A percentile compares a stretch with the other conserved stretches of the same genome.
phyloP scores from a whole-genome alignment of 257 asterid species.

The Solanum tarapatanum region DNA sequence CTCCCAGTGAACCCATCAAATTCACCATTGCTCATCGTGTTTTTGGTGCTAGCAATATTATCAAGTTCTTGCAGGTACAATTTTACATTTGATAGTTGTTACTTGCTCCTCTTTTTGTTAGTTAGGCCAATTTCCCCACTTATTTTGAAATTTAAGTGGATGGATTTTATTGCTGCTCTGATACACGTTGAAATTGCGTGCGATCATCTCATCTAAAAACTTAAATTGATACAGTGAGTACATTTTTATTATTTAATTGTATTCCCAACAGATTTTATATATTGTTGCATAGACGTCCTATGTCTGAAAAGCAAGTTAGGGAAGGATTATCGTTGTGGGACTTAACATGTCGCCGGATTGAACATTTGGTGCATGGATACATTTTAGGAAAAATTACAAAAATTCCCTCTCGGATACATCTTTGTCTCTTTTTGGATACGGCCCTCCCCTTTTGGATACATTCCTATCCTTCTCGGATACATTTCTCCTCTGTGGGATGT shows the following conservation, averaged over 20 bases:
- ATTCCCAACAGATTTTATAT: no score
- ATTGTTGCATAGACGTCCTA: no score
- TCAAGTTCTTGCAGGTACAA: slow-evolving; percentile 71
- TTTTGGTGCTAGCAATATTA: slow-evolving; percentile 86
- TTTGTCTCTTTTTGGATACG: not conserved
- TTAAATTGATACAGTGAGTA: no score
- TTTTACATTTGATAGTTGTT: not conserved
- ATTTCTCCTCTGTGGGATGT: no score
- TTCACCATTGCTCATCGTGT: slow-evolving; percentile 84
- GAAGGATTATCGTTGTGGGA: not conserved
- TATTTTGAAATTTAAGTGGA: not conserved
- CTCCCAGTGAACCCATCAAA: slow-evolving; percentile 66
- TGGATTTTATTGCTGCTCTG: not conserved
- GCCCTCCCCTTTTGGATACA: no score
- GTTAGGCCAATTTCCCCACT: not conserved
- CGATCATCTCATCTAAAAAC: no score
- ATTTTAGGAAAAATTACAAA: no score
- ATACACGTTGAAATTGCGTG: no score
- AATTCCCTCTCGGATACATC: no score
- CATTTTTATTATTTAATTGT: no score
- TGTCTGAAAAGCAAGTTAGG: not conserved
- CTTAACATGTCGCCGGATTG: not conserved
- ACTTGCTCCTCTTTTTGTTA: not conserved
- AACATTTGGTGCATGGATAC: not conserved
- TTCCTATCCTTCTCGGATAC: not conserved